phyloP scores from a whole-genome alignment of 2,329 filamentous ascomycete species.

The Cladophialophora yegresii region DNA sequence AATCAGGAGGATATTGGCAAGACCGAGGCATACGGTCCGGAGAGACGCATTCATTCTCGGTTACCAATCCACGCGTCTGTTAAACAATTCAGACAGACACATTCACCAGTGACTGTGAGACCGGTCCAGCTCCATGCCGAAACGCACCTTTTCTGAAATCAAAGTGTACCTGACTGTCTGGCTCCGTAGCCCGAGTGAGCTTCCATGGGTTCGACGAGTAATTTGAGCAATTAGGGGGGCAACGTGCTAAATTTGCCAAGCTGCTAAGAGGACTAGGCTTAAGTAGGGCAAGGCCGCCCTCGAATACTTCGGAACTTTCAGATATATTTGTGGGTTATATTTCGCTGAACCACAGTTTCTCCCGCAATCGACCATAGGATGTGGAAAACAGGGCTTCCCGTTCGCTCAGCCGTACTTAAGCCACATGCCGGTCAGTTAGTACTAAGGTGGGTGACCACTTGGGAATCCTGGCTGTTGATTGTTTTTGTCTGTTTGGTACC shows the following conservation, averaged over 20 bases:
- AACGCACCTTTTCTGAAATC: background rate
- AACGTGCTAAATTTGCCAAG: background rate
- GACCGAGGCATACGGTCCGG: constrained; percentile 8
- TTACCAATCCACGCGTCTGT: background rate
- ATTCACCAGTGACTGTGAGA: background rate
- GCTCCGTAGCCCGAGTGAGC: background rate
- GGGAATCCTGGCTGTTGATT: background rate
- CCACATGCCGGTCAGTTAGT: background rate
- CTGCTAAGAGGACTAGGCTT: background rate
- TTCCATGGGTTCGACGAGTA: background rate
- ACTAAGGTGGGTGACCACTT: background rate
- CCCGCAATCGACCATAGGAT: background rate
- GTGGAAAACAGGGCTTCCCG: background rate
- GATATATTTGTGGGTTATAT: background rate
- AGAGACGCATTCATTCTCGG: constrained; percentile 11
- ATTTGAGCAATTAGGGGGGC: background rate
- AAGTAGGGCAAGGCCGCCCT: background rate
- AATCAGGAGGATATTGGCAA: constrained; percentile 35
- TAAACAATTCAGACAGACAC: background rate
- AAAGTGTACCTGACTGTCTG: background rate
- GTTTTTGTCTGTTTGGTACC: background rate
- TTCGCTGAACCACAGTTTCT: background rate
- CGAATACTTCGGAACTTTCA: too few relatives aligned
- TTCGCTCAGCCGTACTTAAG: background rate
- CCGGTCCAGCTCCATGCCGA: background rate